Evolutionary conservation across 192 early-diverging fungal genomes (phyloP), one percentile per base, ranked within the genome.

Genomic region (Allomyces macrogynus): DNA sequence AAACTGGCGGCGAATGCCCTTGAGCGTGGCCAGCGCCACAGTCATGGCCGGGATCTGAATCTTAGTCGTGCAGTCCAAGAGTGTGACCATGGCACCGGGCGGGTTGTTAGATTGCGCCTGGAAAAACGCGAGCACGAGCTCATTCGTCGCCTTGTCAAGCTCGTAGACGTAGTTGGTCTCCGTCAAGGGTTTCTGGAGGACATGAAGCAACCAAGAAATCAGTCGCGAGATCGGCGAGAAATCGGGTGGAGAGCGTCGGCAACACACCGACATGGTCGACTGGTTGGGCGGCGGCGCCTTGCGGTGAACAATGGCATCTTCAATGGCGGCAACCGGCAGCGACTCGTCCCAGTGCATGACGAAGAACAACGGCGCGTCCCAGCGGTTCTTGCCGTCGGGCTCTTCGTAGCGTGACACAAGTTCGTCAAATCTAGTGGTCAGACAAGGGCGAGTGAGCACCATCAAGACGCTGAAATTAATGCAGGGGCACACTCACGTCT

Each of bases 291-390:
- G 82, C 64, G 80, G 83, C 20, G 89, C 77, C 60, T 82, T 85
- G 22, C 81, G 80, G 67, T 86, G 68, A 12, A 95, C 73, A 0
- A 93, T 67, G 20, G 90, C 82, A 57, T 83, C 79, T 81, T 88
- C 86, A 54, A 94, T 87, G 23, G 71, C 69, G 26, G 85, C 82
- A 62, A 79, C 73, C 8, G 87, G 85, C 26, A 86, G 70, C 12
- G 72, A 67, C 3, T 66, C 65, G 43, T 91, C 90, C 23, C 85
- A 78, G 64, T 86, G 87, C 11, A 92, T 75, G 8, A 96, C 70
- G 0, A 89, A 89, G 66, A 95, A 93, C 18, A 99, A 75, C 22
- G 96, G 96, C 1, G 90, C 84, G 73, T 99, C 96, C 96, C 96
- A 99, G 62, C 88, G 78, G 69, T 90, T 89, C 12, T 81, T 73